Conservation (phyloP, 2,329 filamentous ascomycete genomes). For the Penicillium sp. region DNA sequence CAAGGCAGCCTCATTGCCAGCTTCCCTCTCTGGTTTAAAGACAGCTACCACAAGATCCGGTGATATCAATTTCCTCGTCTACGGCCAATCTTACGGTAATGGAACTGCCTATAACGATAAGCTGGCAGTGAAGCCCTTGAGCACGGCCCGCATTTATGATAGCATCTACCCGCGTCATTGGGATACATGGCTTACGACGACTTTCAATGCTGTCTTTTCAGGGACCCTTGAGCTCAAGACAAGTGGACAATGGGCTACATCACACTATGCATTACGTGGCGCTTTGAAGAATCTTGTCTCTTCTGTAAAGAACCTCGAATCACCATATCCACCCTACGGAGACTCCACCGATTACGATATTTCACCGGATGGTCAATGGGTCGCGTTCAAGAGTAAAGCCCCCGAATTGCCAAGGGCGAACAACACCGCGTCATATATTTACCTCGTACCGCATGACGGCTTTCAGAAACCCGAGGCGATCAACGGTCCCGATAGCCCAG, state of each 20-base stretch:
- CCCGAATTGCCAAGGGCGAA: slow-evolving; percentile 47
- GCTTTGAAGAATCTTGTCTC: slow-evolving; percentile 51
- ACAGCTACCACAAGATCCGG: slow-evolving; percentile 35
- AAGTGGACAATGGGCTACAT: slow-evolving; percentile 35
- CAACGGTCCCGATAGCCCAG: slow-evolving; percentile 40
- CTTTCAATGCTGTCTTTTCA: slow-evolving; percentile 72
- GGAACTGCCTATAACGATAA: slow-evolving; percentile 69
- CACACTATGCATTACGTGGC: slow-evolving; percentile 49
- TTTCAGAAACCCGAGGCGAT: slow-evolving; percentile 53
- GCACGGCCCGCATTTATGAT: slow-evolving; percentile 69
- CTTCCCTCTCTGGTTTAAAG: slow-evolving; percentile 41
- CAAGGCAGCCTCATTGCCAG: slow-evolving; percentile 39
- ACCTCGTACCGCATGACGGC: slow-evolving; percentile 64
- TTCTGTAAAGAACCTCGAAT: slow-evolving; percentile 45
- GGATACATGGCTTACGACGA: slow-evolving; percentile 71
- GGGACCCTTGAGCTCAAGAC: slow-evolving; percentile 53
- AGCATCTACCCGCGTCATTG: slow-evolving; percentile 78
- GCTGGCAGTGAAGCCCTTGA: slow-evolving; percentile 57
- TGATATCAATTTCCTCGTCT: slow-evolving; percentile 53
- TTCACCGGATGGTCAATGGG: slow-evolving; percentile 40
- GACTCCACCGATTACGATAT: slow-evolving; percentile 76
- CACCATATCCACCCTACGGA: slow-evolving; percentile 63
- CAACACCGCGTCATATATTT: slow-evolving; percentile 79
- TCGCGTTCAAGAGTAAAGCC: slow-evolving; percentile 45
- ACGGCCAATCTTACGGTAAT: slow-evolving; percentile 63